A percentile compares a stretch with the other conserved stretches of the same genome.
These are phyloP conservation scores for Auriculariales sp. DNA, from an alignment of 768 basidiomycete species.

Conservation along the genomic window DNA sequence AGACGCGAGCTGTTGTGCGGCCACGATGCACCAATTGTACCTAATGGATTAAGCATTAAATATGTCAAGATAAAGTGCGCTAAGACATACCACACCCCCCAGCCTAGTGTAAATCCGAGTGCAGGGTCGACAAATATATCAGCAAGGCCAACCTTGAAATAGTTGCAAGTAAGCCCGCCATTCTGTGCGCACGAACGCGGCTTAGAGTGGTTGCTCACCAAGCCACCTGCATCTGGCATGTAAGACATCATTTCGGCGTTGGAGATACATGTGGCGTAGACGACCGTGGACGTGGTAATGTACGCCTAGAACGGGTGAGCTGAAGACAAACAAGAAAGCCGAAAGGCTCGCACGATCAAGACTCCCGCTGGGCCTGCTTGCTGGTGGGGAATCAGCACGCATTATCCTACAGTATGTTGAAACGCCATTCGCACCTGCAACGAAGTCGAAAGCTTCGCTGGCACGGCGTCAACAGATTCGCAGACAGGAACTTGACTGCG, in stretches of 20 bases:
- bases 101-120: neutral
- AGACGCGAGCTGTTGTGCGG: neutral
- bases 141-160: slow-evolving; percentile 11
- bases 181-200: no score
- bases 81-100: slow-evolving; percentile 11
- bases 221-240: slow-evolving; percentile 12
- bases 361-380: neutral
- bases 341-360: neutral
- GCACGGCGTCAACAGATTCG: no score
- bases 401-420: neutral
- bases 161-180: no score
- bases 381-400: neutral
- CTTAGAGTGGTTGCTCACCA: no score
- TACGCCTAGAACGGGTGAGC: slow-evolving; percentile 1
- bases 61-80: slow-evolving; percentile 17
- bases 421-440: neutral
- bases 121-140: slow-evolving; percentile 12
- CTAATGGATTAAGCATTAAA: slow-evolving; percentile 16
- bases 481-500: neutral
- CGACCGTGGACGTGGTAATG: slow-evolving; percentile 3
- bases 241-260: slow-evolving; percentile 11
- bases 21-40: neutral
- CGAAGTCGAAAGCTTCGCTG: neutral
- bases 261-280: slow-evolving; percentile 10
- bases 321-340: neutral